Conservation (phyloP, 495 filamentous ascomycete species). For the Peziza echinospora region DNA sequence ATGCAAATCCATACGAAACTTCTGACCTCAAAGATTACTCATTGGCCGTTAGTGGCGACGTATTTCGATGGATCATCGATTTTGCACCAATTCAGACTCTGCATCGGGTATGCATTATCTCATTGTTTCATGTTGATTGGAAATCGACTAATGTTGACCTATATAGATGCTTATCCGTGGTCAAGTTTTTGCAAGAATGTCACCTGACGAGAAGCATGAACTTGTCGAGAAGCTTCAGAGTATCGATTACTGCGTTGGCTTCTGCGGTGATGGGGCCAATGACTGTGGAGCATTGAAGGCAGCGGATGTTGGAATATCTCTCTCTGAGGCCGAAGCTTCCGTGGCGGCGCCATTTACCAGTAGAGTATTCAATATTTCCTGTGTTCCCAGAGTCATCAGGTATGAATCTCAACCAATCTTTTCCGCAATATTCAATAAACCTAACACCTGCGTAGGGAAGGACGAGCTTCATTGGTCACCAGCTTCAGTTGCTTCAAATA, state of each 20-base stretch:
- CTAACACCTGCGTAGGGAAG: too few species aligned
- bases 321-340: slow-evolving; percentile 94
- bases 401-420: too few species aligned
- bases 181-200: slow-evolving; percentile 96
- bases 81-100: slow-evolving; percentile 59
- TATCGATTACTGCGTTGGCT: slow-evolving; percentile 86
- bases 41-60: slow-evolving; percentile 72
- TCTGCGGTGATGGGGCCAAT: slow-evolving; percentile 96
- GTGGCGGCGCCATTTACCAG: slow-evolving; percentile 96
- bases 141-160: background rate
- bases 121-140: background rate
- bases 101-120: slow-evolving; percentile 30
- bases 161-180: slow-evolving; percentile 68
- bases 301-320: slow-evolving; percentile 93
- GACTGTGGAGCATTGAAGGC: slow-evolving; percentile 96
- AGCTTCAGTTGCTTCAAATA: slow-evolving; percentile 99
- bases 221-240: slow-evolving; percentile 92
- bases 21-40: slow-evolving; percentile 61
- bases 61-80: slow-evolving; percentile 91
- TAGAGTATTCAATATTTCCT: slow-evolving; percentile 86
- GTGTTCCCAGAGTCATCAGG: slow-evolving; percentile 84
- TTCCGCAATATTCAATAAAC: slow-evolving; percentile 1
- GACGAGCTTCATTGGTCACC: slow-evolving; percentile 80
- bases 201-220: slow-evolving; percentile 96
- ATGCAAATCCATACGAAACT: slow-evolving; percentile 61